Base-by-base conservation (phyloP, 2,329 filamentous ascomycete genomes). In the Dactylellina cionopaga region DNA sequence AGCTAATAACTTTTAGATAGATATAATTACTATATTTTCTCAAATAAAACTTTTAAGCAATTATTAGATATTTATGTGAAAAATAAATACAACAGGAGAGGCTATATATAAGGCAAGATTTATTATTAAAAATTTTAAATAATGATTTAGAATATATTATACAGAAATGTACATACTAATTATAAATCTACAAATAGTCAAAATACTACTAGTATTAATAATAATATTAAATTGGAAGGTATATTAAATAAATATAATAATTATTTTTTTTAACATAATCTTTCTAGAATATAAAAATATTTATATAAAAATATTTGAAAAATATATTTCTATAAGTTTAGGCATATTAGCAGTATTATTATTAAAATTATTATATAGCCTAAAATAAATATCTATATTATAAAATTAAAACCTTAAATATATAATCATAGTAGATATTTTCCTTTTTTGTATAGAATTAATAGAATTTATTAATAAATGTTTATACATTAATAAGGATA, bases 81-180 rank as follows among this genome's bases (percentile, higher is more conserved):
- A 44, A 44, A 17, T n/a, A n/a, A n/a, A 3, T 44, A 44, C 24
- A 7, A 44, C 19, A 44, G 24, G 13, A n/a, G 19, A 44, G 24
- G 24, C 6, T 44, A 19, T 7, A 44, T 44, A 3, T 44, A 44
- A 44, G 24, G 24, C 7, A 44, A 44, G 11, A 19, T 44, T 44
- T 7, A 19, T 44, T 5, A 44, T 44, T 17, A 44, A 44, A 44
- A 44, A 44, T 19, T 44, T 19, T 44, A 44, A 44, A 44, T 44
- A 44, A 44, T 19, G n/a, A 44, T 44, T 44, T 44, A 44, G n/a
- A 19, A 11, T 44, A 5, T 11, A 44, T 44, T 44, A 44, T 44
- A 44, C 24, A 3, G n/a, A 44, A 17, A 44, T 19, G 4, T 44
- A n/a, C n/a, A n/a, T n/a, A n/a, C n/a, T n/a, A n/a, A n/a, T n/a